These are phyloP conservation scores for Linnemannia zychae DNA, from an alignment of 192 early-diverging fungal genomes.

Conservation along the genomic window DNA sequence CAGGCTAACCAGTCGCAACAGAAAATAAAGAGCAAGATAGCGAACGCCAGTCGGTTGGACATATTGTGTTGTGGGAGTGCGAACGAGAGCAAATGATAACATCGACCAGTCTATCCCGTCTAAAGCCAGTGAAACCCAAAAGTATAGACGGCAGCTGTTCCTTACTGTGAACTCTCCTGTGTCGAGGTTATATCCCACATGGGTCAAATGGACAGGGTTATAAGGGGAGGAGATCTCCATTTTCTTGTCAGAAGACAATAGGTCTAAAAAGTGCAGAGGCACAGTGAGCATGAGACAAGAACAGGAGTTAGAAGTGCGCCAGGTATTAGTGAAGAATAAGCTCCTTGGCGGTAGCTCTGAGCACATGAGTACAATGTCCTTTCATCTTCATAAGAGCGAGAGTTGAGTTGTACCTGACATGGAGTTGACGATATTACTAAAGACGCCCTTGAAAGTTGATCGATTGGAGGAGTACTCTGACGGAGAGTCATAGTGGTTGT, in stretches of 20 bases:
- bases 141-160: conserved; percentile 10
- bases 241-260: conserved; percentile 76
- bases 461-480: conserved; percentile 43
- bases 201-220: conserved; percentile 97
- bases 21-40: neutral
- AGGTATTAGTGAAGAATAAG: neutral
- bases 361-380: neutral
- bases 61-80: neutral
- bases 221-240: conserved; percentile 95
- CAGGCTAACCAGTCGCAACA: conserved; percentile 1
- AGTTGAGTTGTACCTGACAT: conserved; percentile 56
- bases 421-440: conserved; percentile 66
- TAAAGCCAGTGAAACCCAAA: conserved; percentile 16
- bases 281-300: conserved; percentile 29
- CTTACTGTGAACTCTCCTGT: conserved; percentile 94
- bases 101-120: neutral
- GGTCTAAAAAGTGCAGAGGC: conserved; percentile 47
- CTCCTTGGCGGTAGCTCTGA: neutral
- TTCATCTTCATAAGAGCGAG: neutral
- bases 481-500: conserved; percentile 42
- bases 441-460: conserved; percentile 69
- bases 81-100: conserved; percentile 1
- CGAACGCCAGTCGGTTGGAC: neutral
- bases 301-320: neutral
- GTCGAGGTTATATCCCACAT: conserved; percentile 97